phyloP scores from a whole-genome alignment of 164 flowering plant species.

The Cinnamomum micranthum region DNA sequence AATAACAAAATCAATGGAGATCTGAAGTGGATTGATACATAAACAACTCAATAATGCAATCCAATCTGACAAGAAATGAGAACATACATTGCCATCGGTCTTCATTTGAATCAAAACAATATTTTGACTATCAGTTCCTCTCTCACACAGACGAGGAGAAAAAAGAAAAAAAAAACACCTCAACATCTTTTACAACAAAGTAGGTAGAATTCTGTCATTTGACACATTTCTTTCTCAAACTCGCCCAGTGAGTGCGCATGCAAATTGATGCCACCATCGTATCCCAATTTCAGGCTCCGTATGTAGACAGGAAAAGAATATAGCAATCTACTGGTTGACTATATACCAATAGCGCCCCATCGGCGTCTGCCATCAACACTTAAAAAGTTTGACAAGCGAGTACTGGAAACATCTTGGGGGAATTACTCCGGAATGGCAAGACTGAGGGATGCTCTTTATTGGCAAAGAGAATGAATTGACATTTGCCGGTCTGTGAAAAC shows the following conservation, averaged over 20 bases:
- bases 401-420: not conserved
- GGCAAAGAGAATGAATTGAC: not conserved
- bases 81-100: too few species aligned
- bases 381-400: not conserved
- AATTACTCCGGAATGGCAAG: not conserved
- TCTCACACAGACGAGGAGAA: too few species aligned
- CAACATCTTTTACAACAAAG: too few species aligned
- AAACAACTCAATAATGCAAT: too few species aligned
- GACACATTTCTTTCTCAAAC: not conserved
- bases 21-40: too few species aligned
- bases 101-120: too few species aligned
- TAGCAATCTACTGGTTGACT: not conserved
- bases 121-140: too few species aligned
- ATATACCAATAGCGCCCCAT: not conserved
- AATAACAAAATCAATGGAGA: too few species aligned
- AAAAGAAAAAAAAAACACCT: too few species aligned
- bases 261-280: not conserved
- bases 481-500: not conserved
- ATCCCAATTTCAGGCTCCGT: not conserved
- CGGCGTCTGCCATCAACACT: not conserved
- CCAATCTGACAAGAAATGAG: too few species aligned
- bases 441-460: not conserved
- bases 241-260: not conserved
- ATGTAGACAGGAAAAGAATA: not conserved
- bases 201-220: too few species aligned